Evolutionary conservation across 371 early-diverging fungal species (phyloP), one percentile per base, ranked within the genome.

Genomic region (Furculomyces boomerangus): DNA sequence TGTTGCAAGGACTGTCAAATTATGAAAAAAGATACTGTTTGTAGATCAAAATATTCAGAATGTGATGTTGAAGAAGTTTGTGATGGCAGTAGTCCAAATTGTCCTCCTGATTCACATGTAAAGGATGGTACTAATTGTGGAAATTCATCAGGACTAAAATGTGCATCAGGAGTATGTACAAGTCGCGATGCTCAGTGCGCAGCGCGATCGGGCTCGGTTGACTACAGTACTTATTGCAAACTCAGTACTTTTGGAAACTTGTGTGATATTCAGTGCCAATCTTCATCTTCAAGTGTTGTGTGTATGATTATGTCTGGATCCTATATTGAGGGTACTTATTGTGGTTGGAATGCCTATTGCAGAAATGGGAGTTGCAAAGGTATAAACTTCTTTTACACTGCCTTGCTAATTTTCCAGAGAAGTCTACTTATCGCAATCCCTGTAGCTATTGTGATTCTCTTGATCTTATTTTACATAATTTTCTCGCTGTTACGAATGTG

Each of bases 111-210:
- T 65, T 14, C 30, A 0, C 77, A 74, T 41, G 53, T 83, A 2
- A 39, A 63, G 5, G 85, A 95, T 59, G 86, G 86, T 13, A 65
- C 71, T 0, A 44, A 72, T 0, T 93, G 94, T 59, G 72, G 75
- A 13, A 39, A 10, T 30, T 59, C 68, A 27, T 51, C 58, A 1
- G 57, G 54, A 10, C 61, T 78, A 14, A 64, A 71, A 49, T 94
- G 95, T 64, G 90, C 93, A 25, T 81, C 83, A 2, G 95, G 95
- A 7, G 63, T 79, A 45, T 94, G 95, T 63, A 94, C 93, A 22
- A 83, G 81, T 1, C 72, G 90, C 24, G 87, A 89, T 66, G 64
- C 69, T 7, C 93, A 93, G 62, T 92, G 93, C 57, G 55, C 66
- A 44, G 71, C 76, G 18, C 71, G 80, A 22, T 76, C 78, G 3